phyloP scores from a whole-genome alignment of 768 basidiomycete species.

The Rossbeevera mucosa region DNA sequence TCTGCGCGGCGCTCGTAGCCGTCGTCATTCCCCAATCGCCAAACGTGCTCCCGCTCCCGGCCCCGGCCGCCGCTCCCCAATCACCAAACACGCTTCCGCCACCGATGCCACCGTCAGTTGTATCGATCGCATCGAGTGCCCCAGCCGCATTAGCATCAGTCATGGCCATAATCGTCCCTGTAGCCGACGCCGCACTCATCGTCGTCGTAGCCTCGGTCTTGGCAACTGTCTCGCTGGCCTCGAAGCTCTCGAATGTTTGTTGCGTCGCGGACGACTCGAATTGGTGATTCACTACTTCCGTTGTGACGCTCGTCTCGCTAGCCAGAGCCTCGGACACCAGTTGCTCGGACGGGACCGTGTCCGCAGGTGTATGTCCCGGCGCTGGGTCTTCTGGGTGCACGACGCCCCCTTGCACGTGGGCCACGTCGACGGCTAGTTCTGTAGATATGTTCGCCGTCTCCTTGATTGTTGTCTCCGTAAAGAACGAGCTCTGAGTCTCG shows the following conservation, averaged over 20 bases:
- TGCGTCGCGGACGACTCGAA: conserved; percentile 7
- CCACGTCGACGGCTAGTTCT: conserved; percentile 13
- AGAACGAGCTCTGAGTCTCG: conserved; percentile 9
- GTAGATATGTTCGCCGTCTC: neutral
- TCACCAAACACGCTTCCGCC: neutral
- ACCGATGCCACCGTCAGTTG: neutral
- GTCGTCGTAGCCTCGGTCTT: neutral
- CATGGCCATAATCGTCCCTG: no score
- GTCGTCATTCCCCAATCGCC: neutral
- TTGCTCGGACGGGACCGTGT: conserved; percentile 24
- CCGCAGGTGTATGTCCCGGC: conserved; percentile 26
- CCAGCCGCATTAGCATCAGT: neutral
- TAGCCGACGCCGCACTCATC: no score
- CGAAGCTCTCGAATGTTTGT: conserved; percentile 3
- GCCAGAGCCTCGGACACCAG: neutral
- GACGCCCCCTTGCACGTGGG: neutral
- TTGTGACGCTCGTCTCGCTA: neutral
- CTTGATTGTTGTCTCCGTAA: neutral
- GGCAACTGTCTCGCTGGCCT: neutral
- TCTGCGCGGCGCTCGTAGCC: neutral
- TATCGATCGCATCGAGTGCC: neutral
- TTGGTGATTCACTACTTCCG: conserved; percentile 6
- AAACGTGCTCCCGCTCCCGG: neutral
- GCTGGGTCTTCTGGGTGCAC: conserved; percentile 2
- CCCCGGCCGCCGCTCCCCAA: neutral